Evolutionary conservation across 352 stramenopile genomes (phyloP), one percentile per base, ranked within the genome.

Genomic region (Blastocystis sp.): DNA sequence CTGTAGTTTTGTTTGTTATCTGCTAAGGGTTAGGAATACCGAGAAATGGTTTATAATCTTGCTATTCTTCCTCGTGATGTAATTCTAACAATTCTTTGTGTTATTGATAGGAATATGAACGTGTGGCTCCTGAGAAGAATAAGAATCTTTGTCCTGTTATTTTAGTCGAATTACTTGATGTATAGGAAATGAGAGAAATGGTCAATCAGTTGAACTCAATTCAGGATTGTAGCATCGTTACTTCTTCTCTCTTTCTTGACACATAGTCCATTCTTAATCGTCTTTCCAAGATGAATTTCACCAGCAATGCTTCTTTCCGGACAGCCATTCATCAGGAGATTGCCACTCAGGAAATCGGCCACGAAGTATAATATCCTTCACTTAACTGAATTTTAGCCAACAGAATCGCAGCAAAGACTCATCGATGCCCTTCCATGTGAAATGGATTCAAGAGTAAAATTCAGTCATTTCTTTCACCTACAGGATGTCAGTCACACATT

Each of bases 401-500:
- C 70, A 22, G 37, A 60, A 15, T 33, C 19, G 44, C 70, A 81
- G 42, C 53, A 60, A 24, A 33, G 15, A 24, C 53, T 81, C 35
- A 62, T 81, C 40, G 40, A 81, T 35, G 22, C 59, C 42, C 40
- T 79, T 4, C 37, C 17, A 27, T 15, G 30, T 4, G 70, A 59
- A 19, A 81, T 60, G 44, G 66, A 56, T 22, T 15, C 44, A 15
- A 48, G 37, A 22, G 66, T 75, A 42, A 9, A 4, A 40, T 4
- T 40, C 5, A 3, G 13, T 75, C 6, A 44, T 51, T 35, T 19
- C 42, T 17, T 35, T 75, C 40, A 40, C 30, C n/a, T 79, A 6
- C 35, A 81, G 70, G 70, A 81, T 33, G 24, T 64, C 13, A 35
- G 48, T 40, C 70, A 44, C 27, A 64, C 51, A 33, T 42, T 64